Conservation (phyloP, 306 rosid species). For the Lotus japonicus region DNA sequence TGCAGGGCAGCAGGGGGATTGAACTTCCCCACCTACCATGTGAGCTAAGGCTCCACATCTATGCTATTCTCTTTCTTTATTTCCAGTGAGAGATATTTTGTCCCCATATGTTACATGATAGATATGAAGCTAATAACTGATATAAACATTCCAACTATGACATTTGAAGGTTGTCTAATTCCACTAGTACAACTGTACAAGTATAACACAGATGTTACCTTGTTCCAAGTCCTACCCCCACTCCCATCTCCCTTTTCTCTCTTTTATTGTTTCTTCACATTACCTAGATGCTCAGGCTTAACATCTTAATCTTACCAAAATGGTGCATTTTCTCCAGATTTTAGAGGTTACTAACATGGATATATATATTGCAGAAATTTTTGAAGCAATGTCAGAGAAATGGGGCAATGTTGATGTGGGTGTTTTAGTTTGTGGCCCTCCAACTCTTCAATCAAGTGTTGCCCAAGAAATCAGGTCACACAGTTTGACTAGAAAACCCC, state of each 20-base stretch:
- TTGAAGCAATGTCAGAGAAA: slow-evolving; percentile 42
- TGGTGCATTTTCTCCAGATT: not conserved
- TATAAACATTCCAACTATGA: too few relatives aligned
- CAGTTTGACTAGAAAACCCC: slow-evolving; percentile 40
- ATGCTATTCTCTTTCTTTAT: too few relatives aligned
- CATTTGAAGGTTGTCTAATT: too few relatives aligned
- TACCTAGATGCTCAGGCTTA: too few relatives aligned
- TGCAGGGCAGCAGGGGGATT: too few relatives aligned
- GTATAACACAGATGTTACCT: too few relatives aligned
- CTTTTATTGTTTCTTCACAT: not conserved
- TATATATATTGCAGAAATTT: slow-evolving; percentile 47
- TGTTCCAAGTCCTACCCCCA: not conserved
- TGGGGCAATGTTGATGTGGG: slow-evolving; percentile 74
- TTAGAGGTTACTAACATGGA: not conserved
- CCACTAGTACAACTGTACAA: too few relatives aligned
- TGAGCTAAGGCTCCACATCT: too few relatives aligned
- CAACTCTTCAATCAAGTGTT: slow-evolving; percentile 72
- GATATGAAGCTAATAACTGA: too few relatives aligned
- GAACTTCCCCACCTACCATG: too few relatives aligned
- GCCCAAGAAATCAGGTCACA: slow-evolving; percentile 76
- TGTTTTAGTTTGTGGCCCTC: slow-evolving; percentile 88
- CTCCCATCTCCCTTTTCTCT: not conserved
- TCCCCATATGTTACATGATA: too few relatives aligned
- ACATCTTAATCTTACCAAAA: not conserved
- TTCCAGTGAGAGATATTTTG: too few relatives aligned